Conservation (phyloP, 1,284 basidiomycete genomes). For the Fomitopsis betulina region DNA sequence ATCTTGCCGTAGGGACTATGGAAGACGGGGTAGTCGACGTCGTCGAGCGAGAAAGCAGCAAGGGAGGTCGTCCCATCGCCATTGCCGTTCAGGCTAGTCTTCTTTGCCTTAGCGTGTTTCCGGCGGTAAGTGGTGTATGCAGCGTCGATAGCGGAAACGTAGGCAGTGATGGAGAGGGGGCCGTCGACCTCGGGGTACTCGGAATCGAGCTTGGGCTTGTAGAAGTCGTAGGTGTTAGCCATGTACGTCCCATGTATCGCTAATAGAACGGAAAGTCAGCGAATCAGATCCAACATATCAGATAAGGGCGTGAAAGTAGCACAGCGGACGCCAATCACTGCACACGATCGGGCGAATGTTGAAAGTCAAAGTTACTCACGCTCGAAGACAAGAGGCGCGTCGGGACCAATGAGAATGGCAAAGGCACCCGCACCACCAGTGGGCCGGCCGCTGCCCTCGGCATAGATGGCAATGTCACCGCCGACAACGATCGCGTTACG, state of each 20-base stretch:
- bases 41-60: slow-evolving; percentile 62
- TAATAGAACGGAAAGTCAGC: slow-evolving; percentile 30
- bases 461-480: slow-evolving; percentile 98
- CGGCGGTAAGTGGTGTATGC: slow-evolving; percentile 86
- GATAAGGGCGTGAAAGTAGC: not conserved
- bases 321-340: not conserved
- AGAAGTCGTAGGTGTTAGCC: slow-evolving; percentile 97
- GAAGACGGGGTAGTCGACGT: slow-evolving; percentile 89
- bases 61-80: slow-evolving; percentile 31
- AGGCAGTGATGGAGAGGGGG: slow-evolving; percentile 93
- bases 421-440: slow-evolving; percentile 96
- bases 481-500: slow-evolving; percentile 96
- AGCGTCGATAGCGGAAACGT: slow-evolving; percentile 91
- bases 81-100: slow-evolving; percentile 41
- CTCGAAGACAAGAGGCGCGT: slow-evolving; percentile 93
- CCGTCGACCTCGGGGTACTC: slow-evolving; percentile 98
- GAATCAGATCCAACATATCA: not conserved
- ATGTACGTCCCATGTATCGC: slow-evolving; percentile 97
- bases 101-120: slow-evolving; percentile 69
- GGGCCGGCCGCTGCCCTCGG: slow-evolving; percentile 91
- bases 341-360: slow-evolving; percentile 4
- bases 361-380: slow-evolving; percentile 55
- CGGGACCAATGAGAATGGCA: slow-evolving; percentile 93
- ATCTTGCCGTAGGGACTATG: slow-evolving; percentile 98
- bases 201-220: slow-evolving; percentile 91